A percentile compares a stretch with the other conserved stretches of the same genome.
Evolutionary conservation across 2,329 filamentous ascomycete species (phyloP).

Genomic region (Alternaria ethzedia): DNA sequence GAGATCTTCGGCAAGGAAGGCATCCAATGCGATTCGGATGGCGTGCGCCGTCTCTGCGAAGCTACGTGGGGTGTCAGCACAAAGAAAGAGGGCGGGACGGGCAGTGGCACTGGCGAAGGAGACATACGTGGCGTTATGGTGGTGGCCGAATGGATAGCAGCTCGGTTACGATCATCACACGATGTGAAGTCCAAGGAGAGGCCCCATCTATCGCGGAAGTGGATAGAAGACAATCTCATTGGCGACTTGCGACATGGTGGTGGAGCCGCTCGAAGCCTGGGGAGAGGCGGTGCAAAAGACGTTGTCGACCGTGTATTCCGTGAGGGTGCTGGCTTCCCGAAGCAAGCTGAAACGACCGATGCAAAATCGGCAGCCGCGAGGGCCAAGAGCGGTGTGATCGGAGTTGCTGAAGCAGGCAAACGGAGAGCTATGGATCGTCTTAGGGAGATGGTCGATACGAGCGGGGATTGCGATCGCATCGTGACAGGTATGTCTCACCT

Average conservation of each 20-base stretch:
- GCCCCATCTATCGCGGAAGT: conserved; percentile 70
- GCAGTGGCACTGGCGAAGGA: conserved; percentile 68
- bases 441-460: conserved; percentile 77
- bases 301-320: conserved; percentile 80
- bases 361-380: conserved; percentile 63
- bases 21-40: conserved; percentile 86
- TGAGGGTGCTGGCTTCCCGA: conserved; percentile 79
- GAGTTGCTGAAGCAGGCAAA: conserved; percentile 76
- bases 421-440: conserved; percentile 74
- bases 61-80: conserved; percentile 80
- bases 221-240: conserved; percentile 76
- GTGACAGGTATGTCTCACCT: conserved; percentile 59
- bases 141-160: conserved; percentile 84
- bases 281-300: conserved; percentile 74
- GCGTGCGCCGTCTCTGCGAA: conserved; percentile 83
- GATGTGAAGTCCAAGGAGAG: conserved; percentile 46
- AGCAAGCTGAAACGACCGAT: conserved; percentile 56
- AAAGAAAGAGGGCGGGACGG: conserved; percentile 68
- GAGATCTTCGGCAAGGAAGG: conserved; percentile 87
- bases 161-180: conserved; percentile 63
- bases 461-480: conserved; percentile 79
- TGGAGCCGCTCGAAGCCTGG: conserved; percentile 72
- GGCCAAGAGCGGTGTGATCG: conserved; percentile 55
- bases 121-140: conserved; percentile 86
- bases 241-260: conserved; percentile 73